Evolutionary conservation across 768 basidiomycete species (phyloP).

Genomic region (Fibroporia radiculosa): DNA sequence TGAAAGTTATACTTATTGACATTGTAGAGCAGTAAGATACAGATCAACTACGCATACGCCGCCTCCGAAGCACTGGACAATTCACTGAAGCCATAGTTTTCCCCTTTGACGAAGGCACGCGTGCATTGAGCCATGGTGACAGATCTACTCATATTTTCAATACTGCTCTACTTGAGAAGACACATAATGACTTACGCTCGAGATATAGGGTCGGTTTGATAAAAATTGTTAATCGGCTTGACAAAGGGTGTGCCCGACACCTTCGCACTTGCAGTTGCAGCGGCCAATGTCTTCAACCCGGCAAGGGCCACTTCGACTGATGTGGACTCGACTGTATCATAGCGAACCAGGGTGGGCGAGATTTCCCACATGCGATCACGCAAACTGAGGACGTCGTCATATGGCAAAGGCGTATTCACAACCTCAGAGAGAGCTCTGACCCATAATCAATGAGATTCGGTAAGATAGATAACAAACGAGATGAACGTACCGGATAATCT

Average conservation of each 20-base stretch:
- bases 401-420: constrained; percentile 73
- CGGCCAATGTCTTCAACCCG: constrained; percentile 57
- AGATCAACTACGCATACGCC: constrained; percentile 32
- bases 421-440: constrained; percentile 83
- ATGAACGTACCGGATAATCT: constrained; percentile 71
- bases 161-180: not conserved
- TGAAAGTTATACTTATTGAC: no score
- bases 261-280: constrained; percentile 44
- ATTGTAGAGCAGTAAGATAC: no score
- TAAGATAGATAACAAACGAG: no score
- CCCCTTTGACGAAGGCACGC: constrained; percentile 74
- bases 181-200: constrained; percentile 59
- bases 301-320: constrained; percentile 63
- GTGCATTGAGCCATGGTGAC: constrained; percentile 96
- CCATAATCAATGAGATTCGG: not conserved
- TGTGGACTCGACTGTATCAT: constrained; percentile 73
- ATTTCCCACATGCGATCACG: constrained; percentile 97
- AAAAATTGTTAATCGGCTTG: constrained; percentile 88
- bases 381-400: constrained; percentile 77
- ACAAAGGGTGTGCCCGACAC: constrained; percentile 53
- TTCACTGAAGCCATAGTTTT: constrained; percentile 50
- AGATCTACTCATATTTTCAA: constrained; percentile 40
- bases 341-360: constrained; percentile 81
- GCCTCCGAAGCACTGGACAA: constrained; percentile 36
- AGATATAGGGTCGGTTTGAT: constrained; percentile 93